Conservation (phyloP, 805 yeast genomes). For the Wickerhamiella allomyrinae region DNA sequence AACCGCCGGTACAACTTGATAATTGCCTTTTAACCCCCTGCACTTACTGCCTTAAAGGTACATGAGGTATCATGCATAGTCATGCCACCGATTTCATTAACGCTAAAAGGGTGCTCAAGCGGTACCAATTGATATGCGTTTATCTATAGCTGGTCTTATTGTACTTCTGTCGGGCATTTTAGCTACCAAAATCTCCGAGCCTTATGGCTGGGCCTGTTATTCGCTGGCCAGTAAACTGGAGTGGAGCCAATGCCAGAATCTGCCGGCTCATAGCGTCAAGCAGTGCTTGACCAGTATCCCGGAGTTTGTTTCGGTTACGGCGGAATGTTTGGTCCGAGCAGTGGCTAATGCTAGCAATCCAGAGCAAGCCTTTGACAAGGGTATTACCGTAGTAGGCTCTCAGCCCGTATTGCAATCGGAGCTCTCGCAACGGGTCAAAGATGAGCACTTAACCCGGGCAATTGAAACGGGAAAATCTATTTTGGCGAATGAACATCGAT, state of each 20-base stretch:
- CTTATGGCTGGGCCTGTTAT: conserved; percentile 15
- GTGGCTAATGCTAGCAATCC: conserved; percentile 9
- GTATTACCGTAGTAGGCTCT: conserved; percentile 4
- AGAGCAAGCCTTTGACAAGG: conserved; percentile 1
- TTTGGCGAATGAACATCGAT: conserved; percentile 5
- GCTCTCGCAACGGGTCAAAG: background rate
- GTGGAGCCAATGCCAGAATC: conserved; percentile 9
- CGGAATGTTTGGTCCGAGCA: conserved; percentile 7
- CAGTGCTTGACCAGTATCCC: conserved; percentile 8
- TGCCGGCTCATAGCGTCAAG: background rate
- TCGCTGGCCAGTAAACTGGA: conserved; percentile 7
- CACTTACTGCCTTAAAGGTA: too few relatives aligned
- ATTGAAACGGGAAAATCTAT: conserved; percentile 10
- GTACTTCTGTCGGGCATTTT: too few relatives aligned
- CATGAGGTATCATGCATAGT: background rate
- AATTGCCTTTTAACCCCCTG: too few relatives aligned
- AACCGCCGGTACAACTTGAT: too few relatives aligned
- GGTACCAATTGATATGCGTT: too few relatives aligned
- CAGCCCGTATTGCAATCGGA: background rate
- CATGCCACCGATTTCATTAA: too few relatives aligned
- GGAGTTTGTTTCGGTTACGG: conserved; percentile 7
- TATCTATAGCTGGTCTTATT: too few relatives aligned
- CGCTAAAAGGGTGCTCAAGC: too few relatives aligned
- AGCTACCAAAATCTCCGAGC: conserved; percentile 4
- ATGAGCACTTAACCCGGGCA: conserved; percentile 2